Evolutionary conservation across 768 basidiomycete species (phyloP), one percentile per base, ranked within the genome.

Genomic region (Cyclocybe aegerita): DNA sequence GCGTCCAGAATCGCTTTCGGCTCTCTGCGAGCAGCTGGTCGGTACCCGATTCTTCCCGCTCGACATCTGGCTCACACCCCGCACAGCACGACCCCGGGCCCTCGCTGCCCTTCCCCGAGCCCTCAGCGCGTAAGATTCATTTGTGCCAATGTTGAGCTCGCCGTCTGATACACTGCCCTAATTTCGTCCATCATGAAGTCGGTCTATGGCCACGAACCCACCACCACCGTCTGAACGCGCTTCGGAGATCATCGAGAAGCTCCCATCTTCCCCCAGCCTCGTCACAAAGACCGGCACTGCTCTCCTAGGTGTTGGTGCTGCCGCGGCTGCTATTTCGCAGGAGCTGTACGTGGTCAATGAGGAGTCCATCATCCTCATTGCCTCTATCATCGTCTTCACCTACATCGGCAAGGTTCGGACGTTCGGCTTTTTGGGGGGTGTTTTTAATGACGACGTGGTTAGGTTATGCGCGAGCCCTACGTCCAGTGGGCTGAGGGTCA

Each of bases 321-420:
- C 86, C 49, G 96, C 95, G 11, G 82, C 93, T 5, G 95, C 94
- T 65, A 94, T 98, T 72, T 96, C 93, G 10, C 90, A 93, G 66
- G 95, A 99, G 73, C 84, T 98, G 44, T 98, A 98, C 65, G 96
- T 99, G 53, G 83, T 96, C 64, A 97, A 97, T 69, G 95, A 98
- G 70, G 97, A 98, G 78, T 85, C 90, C 16, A 86, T 98, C 57
- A 79, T 98, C 40, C 83, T 91, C 33, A 77, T 86, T 35, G 94
- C 91, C 16, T 90, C 89, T 59, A 73, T 88, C 56, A 85, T 95
- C 53, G 83, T 97, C 62, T 81, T 92, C 58, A 79, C 83, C 40
- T 89, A 86, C 67, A 78, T 96, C 60, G 92, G 81, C 62, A 88
- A 86, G 81, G 90, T 87, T 67, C 51, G 80, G n/a, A 38, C 12